These are phyloP conservation scores for Agaricus subrufescens DNA, from an alignment of 768 basidiomycete genomes.

Conservation along the genomic window DNA sequence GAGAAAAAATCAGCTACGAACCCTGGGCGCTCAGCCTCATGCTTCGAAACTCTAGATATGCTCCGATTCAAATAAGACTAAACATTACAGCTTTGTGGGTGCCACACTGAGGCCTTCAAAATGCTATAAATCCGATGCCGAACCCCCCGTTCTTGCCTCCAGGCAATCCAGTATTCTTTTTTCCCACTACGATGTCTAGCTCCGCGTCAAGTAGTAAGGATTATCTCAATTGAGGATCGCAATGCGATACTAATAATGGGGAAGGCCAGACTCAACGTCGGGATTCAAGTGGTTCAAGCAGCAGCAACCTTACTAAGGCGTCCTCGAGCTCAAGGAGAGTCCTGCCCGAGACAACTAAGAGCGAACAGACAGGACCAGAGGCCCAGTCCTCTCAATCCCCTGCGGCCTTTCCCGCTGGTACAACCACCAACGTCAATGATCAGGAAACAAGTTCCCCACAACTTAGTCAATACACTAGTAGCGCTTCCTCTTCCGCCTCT, in stretches of 20 bases:
- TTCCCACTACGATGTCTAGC: not conserved
- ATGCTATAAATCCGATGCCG: not conserved
- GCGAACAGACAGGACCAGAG: not conserved
- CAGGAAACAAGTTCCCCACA: not conserved
- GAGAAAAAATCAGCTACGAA: not conserved
- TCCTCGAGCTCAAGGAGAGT: no score
- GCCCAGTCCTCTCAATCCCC: not conserved
- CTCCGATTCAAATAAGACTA: not conserved
- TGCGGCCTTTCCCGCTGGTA: not conserved
- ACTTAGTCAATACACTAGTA: not conserved
- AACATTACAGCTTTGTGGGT: not conserved
- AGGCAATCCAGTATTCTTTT: not conserved
- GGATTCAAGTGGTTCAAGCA: no score
- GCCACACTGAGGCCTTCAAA: not conserved
- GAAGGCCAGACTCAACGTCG: not conserved
- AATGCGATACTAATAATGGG: not conserved
- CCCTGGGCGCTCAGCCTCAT: not conserved
- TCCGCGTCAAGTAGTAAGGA: not conserved
- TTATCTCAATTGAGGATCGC: not conserved
- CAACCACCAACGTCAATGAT: not conserved
- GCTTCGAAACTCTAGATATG: not conserved
- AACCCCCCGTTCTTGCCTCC: not conserved
- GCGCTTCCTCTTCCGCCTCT: not conserved
- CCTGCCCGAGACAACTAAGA: not conserved
- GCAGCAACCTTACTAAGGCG: no score